Percentiles rank a stretch among this genome's conserved stretches.
Evolutionary conservation across 352 stramenopile genomes (phyloP).

Genomic region (Albugo candida): DNA sequence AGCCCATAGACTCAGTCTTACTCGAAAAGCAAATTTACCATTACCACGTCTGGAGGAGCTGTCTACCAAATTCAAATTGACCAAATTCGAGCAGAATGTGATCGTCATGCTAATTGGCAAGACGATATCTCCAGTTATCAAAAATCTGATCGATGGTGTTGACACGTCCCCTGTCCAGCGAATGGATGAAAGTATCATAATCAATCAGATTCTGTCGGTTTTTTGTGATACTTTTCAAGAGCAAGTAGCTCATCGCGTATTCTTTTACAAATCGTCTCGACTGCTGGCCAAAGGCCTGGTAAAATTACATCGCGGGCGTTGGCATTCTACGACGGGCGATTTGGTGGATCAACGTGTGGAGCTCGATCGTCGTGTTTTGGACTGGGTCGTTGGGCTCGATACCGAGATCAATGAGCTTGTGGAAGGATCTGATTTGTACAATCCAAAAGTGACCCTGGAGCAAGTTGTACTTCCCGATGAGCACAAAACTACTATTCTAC

Average conservation of each 20-base stretch:
- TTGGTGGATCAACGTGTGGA: slow-evolving; percentile 76
- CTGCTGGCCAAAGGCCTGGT: slow-evolving; percentile 57
- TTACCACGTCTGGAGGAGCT: slow-evolving; percentile 62
- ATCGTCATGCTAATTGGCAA: slow-evolving; percentile 82
- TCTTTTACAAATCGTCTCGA: slow-evolving; percentile 78
- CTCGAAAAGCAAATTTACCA: slow-evolving; percentile 27
- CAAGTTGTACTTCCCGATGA: slow-evolving; percentile 74
- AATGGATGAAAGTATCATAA: slow-evolving; percentile 80
- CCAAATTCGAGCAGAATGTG: slow-evolving; percentile 76
- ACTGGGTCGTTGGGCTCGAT: slow-evolving; percentile 74
- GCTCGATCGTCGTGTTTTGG: slow-evolving; percentile 63
- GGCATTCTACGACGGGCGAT: slow-evolving; percentile 64
- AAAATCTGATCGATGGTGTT: slow-evolving; percentile 72
- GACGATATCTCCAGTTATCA: slow-evolving; percentile 78
- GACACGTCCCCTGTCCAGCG: slow-evolving; percentile 68
- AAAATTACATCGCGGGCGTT: slow-evolving; percentile 60
- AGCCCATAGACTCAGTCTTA: slow-evolving; percentile 36
- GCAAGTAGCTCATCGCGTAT: slow-evolving; percentile 67
- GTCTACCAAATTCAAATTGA: slow-evolving; percentile 59
- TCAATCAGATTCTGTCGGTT: slow-evolving; percentile 75
- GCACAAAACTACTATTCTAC: slow-evolving; percentile 59
- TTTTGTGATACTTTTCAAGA: slow-evolving; percentile 81
- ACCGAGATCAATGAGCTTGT: slow-evolving; percentile 82
- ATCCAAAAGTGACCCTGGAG: slow-evolving; percentile 59
- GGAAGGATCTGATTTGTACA: slow-evolving; percentile 74